phyloP scores from a whole-genome alignment of 768 basidiomycete species.

The Collybiopsis confluens region DNA sequence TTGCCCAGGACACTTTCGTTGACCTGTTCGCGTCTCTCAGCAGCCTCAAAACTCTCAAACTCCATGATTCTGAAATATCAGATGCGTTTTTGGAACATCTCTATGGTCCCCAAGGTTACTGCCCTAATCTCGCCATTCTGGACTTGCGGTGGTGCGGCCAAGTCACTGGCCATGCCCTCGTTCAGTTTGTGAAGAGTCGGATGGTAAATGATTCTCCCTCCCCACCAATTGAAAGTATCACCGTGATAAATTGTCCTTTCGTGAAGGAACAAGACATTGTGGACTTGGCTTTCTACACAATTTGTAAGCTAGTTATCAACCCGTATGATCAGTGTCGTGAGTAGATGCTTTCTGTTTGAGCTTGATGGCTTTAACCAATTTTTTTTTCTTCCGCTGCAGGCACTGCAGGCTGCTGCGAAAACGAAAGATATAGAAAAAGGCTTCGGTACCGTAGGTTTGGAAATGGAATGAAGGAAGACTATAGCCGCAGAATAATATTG shows the following conservation, averaged over 20 bases:
- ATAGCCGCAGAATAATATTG: constrained; percentile 11
- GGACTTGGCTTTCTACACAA: constrained; percentile 40
- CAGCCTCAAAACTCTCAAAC: constrained; percentile 40
- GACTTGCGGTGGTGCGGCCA: constrained; percentile 61
- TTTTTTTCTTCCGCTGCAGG: constrained; percentile 25
- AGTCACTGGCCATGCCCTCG: constrained; percentile 46
- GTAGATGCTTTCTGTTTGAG: constrained; percentile 23
- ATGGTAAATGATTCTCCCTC: constrained; percentile 12
- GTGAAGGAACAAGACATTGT: constrained; percentile 53
- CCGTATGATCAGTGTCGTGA: constrained; percentile 51
- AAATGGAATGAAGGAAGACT: background rate
- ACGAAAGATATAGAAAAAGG: constrained; percentile 50
- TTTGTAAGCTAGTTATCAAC: constrained; percentile 42
- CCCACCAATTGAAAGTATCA: constrained; percentile 40
- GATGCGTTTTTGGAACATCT: constrained; percentile 38
- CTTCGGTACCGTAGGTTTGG: constrained; percentile 34
- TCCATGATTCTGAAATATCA: constrained; percentile 57
- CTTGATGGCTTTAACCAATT: background rate
- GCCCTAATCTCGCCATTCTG: constrained; percentile 42
- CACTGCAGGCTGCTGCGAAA: constrained; percentile 46
- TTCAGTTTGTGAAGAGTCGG: constrained; percentile 43
- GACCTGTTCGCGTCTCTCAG: constrained; percentile 32
- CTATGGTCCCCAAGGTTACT: constrained; percentile 34
- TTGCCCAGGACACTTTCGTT: constrained; percentile 33
- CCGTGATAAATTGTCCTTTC: constrained; percentile 53